Evolutionary conservation across 1,139 yeast genomes (phyloP).

Genomic region (Meyerozyma guilliermondii): DNA sequence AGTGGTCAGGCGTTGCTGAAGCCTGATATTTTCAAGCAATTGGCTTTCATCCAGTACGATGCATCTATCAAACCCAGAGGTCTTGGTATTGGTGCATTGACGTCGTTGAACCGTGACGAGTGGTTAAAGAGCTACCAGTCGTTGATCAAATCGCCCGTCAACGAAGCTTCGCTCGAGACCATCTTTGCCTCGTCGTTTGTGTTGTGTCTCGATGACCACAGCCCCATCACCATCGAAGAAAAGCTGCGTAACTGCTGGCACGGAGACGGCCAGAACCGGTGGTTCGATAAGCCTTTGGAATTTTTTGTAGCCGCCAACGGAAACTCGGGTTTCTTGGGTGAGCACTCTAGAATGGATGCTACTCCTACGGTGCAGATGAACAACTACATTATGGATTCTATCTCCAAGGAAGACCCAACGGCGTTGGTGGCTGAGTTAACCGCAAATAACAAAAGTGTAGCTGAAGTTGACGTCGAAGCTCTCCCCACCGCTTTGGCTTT

Average conservation of each 20-base stretch:
- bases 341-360: constrained; percentile 98
- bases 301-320: constrained; percentile 81
- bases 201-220: constrained; percentile 68
- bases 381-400: constrained; percentile 62
- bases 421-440: constrained; percentile 24
- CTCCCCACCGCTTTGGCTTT: constrained; percentile 16
- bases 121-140: constrained; percentile 63
- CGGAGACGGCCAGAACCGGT: constrained; percentile 88
- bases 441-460: constrained; percentile 17
- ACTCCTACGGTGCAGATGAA: constrained; percentile 90
- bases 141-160: constrained; percentile 53
- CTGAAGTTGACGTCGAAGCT: constrained; percentile 7
- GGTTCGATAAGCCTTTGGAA: constrained; percentile 88
- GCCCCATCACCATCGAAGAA: constrained; percentile 78
- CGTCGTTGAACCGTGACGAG: constrained; percentile 82
- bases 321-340: constrained; percentile 89
- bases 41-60: constrained; percentile 50
- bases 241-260: constrained; percentile 90
- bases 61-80: constrained; percentile 36
- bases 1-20: constrained; percentile 53
- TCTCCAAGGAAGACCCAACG: constrained; percentile 41
- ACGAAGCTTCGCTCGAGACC: constrained; percentile 54
- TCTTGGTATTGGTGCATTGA: constrained; percentile 69
- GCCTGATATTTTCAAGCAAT: constrained; percentile 62
- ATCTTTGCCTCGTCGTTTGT: constrained; percentile 80